Percentiles rank a stretch among this genome's conserved stretches.
These are phyloP conservation scores for Hypholoma fasciculare DNA, from an alignment of 768 basidiomycete species.

Conservation along the genomic window DNA sequence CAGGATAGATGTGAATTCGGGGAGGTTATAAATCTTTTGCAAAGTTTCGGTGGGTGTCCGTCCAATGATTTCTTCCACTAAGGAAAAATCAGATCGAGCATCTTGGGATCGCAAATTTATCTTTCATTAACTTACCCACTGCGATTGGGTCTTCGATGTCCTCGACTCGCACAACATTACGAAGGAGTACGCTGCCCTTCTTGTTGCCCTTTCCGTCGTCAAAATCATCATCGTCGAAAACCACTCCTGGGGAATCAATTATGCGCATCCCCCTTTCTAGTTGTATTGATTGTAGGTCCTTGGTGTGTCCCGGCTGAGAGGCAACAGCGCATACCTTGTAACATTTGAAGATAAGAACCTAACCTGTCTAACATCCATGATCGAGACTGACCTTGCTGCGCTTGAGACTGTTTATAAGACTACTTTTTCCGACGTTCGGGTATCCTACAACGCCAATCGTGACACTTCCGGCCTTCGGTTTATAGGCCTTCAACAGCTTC, in stretches of 20 bases:
- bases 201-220: conserved; percentile 41
- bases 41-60: conserved; percentile 73
- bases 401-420: conserved; percentile 90
- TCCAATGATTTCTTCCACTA: conserved; percentile 85
- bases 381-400: conserved; percentile 60
- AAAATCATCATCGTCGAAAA: conserved; percentile 80
- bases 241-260: conserved; percentile 96
- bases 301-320: conserved; percentile 92
- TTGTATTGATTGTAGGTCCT: conserved; percentile 87
- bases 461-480: conserved; percentile 67
- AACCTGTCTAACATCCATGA: not conserved
- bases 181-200: conserved; percentile 69
- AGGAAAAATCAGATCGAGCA: not conserved
- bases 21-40: conserved; percentile 84
- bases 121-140: conserved; percentile 59
- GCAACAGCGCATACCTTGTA: conserved; percentile 87
- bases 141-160: conserved; percentile 88
- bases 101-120: not conserved
- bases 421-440: conserved; percentile 97
- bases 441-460: conserved; percentile 94
- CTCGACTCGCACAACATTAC: conserved; percentile 91
- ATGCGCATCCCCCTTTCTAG: conserved; percentile 92
- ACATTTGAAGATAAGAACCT: not conserved
- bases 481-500: conserved; percentile 82
- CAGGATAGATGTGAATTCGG: conserved; percentile 66